Evolutionary conservation across 148 eudicot species (phyloP), one percentile per base, ranked within the genome.

Genomic region (Oxyria digyna): DNA sequence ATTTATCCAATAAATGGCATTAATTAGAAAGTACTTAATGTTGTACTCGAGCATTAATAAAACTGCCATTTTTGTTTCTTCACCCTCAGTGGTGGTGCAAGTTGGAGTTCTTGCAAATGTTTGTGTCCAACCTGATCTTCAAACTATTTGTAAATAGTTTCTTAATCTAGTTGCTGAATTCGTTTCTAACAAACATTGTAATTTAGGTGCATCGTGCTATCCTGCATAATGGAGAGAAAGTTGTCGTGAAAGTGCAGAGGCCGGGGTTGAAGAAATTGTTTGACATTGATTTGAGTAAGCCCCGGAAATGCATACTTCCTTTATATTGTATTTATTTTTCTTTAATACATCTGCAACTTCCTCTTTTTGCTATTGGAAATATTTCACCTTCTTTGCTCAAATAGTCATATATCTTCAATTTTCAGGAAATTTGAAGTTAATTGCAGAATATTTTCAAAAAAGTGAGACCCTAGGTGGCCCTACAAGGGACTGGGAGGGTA

Each of bases 261-360:
- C 97, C 99, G 40, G 99, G 97, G 59, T 82, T 95, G 70, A 91
- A 88, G 77, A 88, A 85, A 77, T 89, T 95, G 48, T 91, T 95
- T 80, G 99, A 95, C 75, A 88, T 95, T 65, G 99, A 95, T 84
- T 83, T 95, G 66, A 76, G 99, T 95, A 81, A 84, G 97, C 83
- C 43, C 42, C 42, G 73, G 72, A 42, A 41, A 38, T 31, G 29
- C 62, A 37, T 24, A 27, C 32, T 38, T 62, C 24, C 54, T 4
- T 37, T 6, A 8, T 37, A 12, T 37, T 41, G 23, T 38, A 38
- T 38, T 7, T 4, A 38, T 38, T 38, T 38, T 38, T 38, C 8
- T 38, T 7, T 5, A 4, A 38, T 0, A 33, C 37, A 2, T 33
- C 37, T 33, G 41, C 8, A 3, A 7, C 41, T 38, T 38, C 8